Percentiles rank a stretch among this genome's conserved stretches.
Evolutionary conservation across 768 basidiomycete genomes (phyloP).

Genomic region (Tephrocybe sp.): DNA sequence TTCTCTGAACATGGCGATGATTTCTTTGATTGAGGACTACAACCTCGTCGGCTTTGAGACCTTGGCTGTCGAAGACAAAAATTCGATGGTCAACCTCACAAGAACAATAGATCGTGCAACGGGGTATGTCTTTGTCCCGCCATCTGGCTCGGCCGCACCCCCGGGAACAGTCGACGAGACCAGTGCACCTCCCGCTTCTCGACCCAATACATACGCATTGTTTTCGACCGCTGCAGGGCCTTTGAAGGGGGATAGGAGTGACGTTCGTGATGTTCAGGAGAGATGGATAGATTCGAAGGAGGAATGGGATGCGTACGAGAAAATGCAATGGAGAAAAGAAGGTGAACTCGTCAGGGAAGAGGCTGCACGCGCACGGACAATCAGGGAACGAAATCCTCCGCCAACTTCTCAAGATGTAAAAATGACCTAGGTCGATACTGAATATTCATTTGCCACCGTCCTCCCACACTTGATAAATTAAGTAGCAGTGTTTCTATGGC

Average conservation of each 20-base stretch:
- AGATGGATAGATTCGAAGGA: conserved; percentile 89
- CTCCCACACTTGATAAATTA: too few species aligned
- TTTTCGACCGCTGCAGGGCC: conserved; percentile 66
- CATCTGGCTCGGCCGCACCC: conserved; percentile 29
- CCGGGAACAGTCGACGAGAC: conserved; percentile 34
- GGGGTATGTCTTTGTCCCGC: conserved; percentile 86
- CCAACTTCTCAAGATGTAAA: conserved; percentile 12
- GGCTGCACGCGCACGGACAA: conserved; percentile 31
- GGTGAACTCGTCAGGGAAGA: conserved; percentile 57
- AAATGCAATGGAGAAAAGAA: conserved; percentile 72
- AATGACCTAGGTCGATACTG: too few species aligned
- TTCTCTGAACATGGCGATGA: conserved; percentile 85
- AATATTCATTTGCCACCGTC: too few species aligned
- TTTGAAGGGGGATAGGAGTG: conserved; percentile 46
- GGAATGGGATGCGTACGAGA: conserved; percentile 82
- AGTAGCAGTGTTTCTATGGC: too few species aligned
- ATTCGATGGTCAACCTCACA: conserved; percentile 89
- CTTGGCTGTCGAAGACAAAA: conserved; percentile 96
- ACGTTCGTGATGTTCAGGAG: conserved; percentile 83
- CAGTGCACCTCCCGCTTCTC: conserved; percentile 38
- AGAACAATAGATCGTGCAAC: conserved; percentile 87
- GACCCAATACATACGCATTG: conserved; percentile 67
- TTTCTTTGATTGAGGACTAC: conserved; percentile 92
- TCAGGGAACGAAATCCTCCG: conserved; percentile 29
- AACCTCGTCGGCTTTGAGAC: conserved; percentile 95